Percentiles rank a stretch among this genome's conserved stretches.
Evolutionary conservation across 2,329 filamentous ascomycete genomes (phyloP).

Genomic region (Fusarium burgessii): DNA sequence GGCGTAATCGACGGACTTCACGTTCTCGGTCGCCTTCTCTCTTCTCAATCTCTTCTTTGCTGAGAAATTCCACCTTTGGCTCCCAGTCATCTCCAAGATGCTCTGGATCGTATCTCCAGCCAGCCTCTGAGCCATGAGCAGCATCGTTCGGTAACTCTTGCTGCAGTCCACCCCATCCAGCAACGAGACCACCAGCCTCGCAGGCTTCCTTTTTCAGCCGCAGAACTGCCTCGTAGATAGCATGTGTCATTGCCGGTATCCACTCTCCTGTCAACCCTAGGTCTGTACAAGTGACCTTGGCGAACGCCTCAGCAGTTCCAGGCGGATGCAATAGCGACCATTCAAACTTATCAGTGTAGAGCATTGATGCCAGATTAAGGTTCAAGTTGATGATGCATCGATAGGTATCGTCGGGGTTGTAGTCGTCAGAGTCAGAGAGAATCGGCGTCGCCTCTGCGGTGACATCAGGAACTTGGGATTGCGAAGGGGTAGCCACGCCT

Average conservation of each 20-base stretch:
- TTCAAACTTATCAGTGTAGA: slow-evolving; percentile 98
- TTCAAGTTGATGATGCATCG: slow-evolving; percentile 91
- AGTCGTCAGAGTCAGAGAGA: slow-evolving; percentile 72
- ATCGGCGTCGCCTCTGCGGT: slow-evolving; percentile 77
- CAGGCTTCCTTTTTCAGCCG: slow-evolving; percentile 96
- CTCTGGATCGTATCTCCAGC: slow-evolving; percentile 96
- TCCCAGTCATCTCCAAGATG: slow-evolving; percentile 88
- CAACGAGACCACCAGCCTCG: slow-evolving; percentile 88
- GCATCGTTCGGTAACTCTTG: slow-evolving; percentile 89
- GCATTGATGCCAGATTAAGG: slow-evolving; percentile 88
- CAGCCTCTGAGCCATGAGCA: slow-evolving; percentile 82
- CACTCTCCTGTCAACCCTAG: slow-evolving; percentile 91
- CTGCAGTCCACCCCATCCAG: slow-evolving; percentile 70
- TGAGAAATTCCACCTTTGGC: slow-evolving; percentile 82
- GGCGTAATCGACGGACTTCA: slow-evolving; percentile 84
- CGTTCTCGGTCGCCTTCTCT: slow-evolving; percentile 93
- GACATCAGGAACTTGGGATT: slow-evolving; percentile 62
- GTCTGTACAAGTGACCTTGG: slow-evolving; percentile 92
- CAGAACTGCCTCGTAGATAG: slow-evolving; percentile 94
- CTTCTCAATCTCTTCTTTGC: slow-evolving; percentile 97
- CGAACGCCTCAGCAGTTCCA: slow-evolving; percentile 91
- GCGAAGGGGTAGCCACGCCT: slow-evolving; percentile 62
- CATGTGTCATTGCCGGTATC: slow-evolving; percentile 93
- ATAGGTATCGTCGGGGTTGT: slow-evolving; percentile 94
- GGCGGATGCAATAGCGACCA: slow-evolving; percentile 95